Conservation (phyloP, 495 filamentous ascomycete genomes). For the Daldinia caldariorum region DNA sequence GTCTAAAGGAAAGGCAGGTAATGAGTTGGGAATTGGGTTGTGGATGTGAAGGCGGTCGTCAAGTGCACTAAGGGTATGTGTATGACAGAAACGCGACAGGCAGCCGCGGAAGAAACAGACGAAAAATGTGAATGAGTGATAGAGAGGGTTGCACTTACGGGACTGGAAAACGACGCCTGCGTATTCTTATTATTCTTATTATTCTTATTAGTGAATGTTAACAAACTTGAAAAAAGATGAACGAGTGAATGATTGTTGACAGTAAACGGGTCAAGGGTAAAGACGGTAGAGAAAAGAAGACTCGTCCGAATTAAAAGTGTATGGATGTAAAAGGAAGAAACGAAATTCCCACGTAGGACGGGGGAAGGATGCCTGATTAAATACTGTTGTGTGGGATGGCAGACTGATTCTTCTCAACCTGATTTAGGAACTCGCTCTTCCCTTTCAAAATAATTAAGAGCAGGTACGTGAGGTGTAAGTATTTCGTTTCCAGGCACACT, state of each 20-base stretch:
- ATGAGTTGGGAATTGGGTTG: not conserved
- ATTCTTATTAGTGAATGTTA: not conserved
- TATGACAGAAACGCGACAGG: not conserved
- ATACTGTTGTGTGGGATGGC: constrained; percentile 2
- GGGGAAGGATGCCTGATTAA: not conserved
- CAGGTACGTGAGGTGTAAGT: not conserved
- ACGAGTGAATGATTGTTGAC: not conserved
- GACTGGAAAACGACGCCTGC: not conserved
- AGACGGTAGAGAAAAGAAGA: not conserved
- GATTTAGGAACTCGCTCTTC: not conserved
- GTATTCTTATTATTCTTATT: not conserved
- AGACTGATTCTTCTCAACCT: not conserved
- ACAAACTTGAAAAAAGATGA: not conserved
- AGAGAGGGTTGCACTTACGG: not conserved
- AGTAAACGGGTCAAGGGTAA: not conserved
- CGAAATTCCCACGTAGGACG: not conserved
- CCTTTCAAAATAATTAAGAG: not conserved
- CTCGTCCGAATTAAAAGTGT: not conserved
- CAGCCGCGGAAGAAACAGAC: not conserved
- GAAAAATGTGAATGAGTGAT: not conserved
- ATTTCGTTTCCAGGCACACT: not conserved
- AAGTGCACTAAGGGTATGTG: not conserved
- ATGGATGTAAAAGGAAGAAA: not conserved
- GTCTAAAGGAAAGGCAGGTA: not conserved
- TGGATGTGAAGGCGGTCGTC: not conserved